phyloP scores from a whole-genome alignment of 352 stramenopile species.

The Globisporangium yorkense region DNA sequence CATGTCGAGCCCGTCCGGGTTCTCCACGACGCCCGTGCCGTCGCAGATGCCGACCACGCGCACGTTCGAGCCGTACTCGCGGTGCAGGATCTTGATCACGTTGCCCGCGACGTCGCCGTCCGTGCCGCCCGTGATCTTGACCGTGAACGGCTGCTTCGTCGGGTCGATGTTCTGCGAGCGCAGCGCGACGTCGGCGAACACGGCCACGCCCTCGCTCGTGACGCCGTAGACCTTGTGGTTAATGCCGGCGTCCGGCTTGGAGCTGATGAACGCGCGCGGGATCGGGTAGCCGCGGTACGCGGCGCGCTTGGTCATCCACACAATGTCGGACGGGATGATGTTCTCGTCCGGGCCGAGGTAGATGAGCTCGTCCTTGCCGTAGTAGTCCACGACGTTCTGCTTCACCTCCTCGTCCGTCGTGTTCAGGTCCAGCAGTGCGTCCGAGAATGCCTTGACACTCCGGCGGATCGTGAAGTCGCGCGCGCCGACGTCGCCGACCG shows the following conservation, averaged over 20 bases:
- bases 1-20: slow-evolving; percentile 92
- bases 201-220: slow-evolving; percentile 95
- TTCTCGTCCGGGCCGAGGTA: slow-evolving; percentile 98
- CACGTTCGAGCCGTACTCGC: slow-evolving; percentile 42
- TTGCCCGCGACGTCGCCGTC: slow-evolving; percentile 98
- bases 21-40: slow-evolving; percentile 91
- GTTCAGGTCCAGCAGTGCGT: slow-evolving; percentile 91
- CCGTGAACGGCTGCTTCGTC: slow-evolving; percentile 87
- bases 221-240: slow-evolving; percentile 98
- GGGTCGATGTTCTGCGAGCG: slow-evolving; percentile 87
- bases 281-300: slow-evolving; percentile 91
- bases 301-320: slow-evolving; percentile 94
- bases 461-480: slow-evolving; percentile 93
- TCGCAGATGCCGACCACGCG: slow-evolving; percentile 95
- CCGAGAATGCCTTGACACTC: slow-evolving; percentile 96
- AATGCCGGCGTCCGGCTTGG: slow-evolving; percentile 95
- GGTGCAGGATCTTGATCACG: slow-evolving; percentile 95
- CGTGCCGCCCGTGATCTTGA: slow-evolving; percentile 96
- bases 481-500: slow-evolving; percentile 65
- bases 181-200: slow-evolving; percentile 95
- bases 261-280: slow-evolving; percentile 95
- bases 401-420: not conserved
- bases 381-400: not conserved
- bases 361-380: slow-evolving; percentile 89
- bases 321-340: slow-evolving; percentile 90